These are phyloP conservation scores for Geotrichum bryndzae DNA, from an alignment of 1,139 yeast genomes.

Conservation along the genomic window DNA sequence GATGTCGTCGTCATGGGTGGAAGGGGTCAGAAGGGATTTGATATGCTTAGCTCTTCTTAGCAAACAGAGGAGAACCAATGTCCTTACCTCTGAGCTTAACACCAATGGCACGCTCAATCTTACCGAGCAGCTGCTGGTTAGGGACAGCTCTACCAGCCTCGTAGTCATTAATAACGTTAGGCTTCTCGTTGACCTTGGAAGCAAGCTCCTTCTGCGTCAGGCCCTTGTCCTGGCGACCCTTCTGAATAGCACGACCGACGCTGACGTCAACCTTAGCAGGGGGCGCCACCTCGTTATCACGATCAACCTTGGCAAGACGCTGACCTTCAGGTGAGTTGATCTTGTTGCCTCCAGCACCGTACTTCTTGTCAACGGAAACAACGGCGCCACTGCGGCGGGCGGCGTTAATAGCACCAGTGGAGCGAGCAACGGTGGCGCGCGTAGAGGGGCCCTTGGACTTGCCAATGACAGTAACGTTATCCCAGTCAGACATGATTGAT, in stretches of 20 bases:
- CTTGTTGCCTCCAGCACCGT: constrained; percentile 61
- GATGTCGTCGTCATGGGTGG: not conserved
- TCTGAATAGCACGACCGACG: constrained; percentile 83
- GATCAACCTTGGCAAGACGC: constrained; percentile 85
- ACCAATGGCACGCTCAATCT: constrained; percentile 90
- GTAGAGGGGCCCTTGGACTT: constrained; percentile 85
- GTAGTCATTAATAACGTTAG: constrained; percentile 89
- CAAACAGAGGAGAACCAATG: constrained; percentile 85
- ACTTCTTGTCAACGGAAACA: constrained; percentile 89
- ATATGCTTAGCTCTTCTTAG: constrained; percentile 49
- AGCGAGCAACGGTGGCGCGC: constrained; percentile 74
- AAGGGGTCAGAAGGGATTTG: not conserved
- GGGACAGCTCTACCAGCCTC: constrained; percentile 97
- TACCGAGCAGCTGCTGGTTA: constrained; percentile 87
- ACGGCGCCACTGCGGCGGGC: constrained; percentile 91
- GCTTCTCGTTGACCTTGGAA: constrained; percentile 90
- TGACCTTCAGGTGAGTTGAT: constrained; percentile 83
- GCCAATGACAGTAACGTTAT: constrained; percentile 80
- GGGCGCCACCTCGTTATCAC: constrained; percentile 88
- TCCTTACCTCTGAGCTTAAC: constrained; percentile 93
- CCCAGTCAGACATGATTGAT: constrained; percentile 50
- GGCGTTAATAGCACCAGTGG: constrained; percentile 74
- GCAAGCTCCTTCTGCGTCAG: constrained; percentile 95
- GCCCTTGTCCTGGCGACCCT: constrained; percentile 84
- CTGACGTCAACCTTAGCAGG: constrained; percentile 77